phyloP scores from a whole-genome alignment of 2,329 filamentous ascomycete species.

The Curvularia sp. region DNA sequence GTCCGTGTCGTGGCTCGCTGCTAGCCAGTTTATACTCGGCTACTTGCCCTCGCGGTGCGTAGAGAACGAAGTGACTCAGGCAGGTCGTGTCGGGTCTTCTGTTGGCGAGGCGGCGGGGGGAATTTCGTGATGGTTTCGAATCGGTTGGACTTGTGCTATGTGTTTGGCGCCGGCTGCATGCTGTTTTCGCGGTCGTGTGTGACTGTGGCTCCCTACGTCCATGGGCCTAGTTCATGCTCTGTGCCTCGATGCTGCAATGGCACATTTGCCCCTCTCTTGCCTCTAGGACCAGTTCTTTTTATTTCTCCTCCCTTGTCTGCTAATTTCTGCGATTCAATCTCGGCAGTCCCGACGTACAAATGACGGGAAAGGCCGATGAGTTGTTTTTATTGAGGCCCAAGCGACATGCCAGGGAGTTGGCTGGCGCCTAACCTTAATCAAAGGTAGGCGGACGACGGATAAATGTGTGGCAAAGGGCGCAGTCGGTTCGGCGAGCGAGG shows the following conservation, averaged over 20 bases:
- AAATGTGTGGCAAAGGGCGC: not conserved
- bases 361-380: slow-evolving; percentile 8
- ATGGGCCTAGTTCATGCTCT: slow-evolving; percentile 32
- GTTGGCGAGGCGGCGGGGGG: slow-evolving; percentile 19
- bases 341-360: slow-evolving; percentile 16
- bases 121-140: slow-evolving; percentile 17
- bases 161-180: slow-evolving; percentile 45
- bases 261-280: slow-evolving; percentile 3
- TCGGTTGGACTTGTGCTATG: slow-evolving; percentile 39
- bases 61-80: slow-evolving; percentile 4
- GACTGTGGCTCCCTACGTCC: slow-evolving; percentile 42
- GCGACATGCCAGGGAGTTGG: slow-evolving; percentile 26
- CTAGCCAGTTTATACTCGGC: slow-evolving; percentile 11
- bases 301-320: not conserved
- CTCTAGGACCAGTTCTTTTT: not conserved
- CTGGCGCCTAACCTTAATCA: slow-evolving; percentile 35
- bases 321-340: not conserved
- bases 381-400: slow-evolving; percentile 41
- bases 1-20: slow-evolving; percentile 22
- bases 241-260: slow-evolving; percentile 12
- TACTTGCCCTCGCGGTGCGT: slow-evolving; percentile 14
- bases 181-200: slow-evolving; percentile 39
- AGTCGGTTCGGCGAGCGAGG: not conserved
- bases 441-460: slow-evolving; percentile 6
- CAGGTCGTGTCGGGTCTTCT: slow-evolving; percentile 11